Base-by-base conservation (phyloP, 768 basidiomycete species). In the Lentinus tigrinus region DNA sequence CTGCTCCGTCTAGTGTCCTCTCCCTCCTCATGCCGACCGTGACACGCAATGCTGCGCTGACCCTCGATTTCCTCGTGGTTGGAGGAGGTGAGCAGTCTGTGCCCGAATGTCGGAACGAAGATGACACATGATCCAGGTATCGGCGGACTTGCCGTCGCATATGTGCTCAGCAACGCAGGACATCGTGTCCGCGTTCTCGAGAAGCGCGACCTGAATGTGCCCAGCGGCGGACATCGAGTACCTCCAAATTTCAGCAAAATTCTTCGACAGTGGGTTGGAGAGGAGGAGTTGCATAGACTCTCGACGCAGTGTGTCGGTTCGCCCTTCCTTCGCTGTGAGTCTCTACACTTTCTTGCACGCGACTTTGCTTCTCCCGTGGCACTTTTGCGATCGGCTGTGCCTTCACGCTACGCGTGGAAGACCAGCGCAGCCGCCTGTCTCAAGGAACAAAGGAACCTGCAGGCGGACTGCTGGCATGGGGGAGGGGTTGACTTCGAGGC, bases 121-220 rank as follows among this genome's bases (percentile, higher is more conserved):
- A 48, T 43, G 34, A 48, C 27, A 4, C 17, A 4, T 28, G 3
- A 8, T 8, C 26, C 31, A 63, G 78, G 81, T 14, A 75, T 87
- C 17, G 75, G 80, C 39, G 87, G 86, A 7, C 71, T 85, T 49
- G 78, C 85, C 2, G 72, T 78, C 36, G 85, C 85, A 8, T 80
- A 78, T 62, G 73, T 81, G n/a, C 74, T 88, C 42, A 75, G 76
- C 47, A 78, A 77, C 62, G 80, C 79, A 4, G 86, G 87, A 5
- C 87, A 88, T 70, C 71, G 74, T 34, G 85, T 87, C 13, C 72
- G 78, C 3, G 77, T 88, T 3, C 67, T 87, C 23, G 86, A 88
- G 58, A 71, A 69, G 16, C 73, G 75, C 54, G 78, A 76, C 16
- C 73, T 72, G 13, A 68, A 74, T n/a, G 48, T 52, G 37, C 67